Percentiles rank a stretch among this genome's conserved stretches.
Conservation (phyloP, 495 filamentous ascomycete species). For the Penicillium chermesinum region DNA sequence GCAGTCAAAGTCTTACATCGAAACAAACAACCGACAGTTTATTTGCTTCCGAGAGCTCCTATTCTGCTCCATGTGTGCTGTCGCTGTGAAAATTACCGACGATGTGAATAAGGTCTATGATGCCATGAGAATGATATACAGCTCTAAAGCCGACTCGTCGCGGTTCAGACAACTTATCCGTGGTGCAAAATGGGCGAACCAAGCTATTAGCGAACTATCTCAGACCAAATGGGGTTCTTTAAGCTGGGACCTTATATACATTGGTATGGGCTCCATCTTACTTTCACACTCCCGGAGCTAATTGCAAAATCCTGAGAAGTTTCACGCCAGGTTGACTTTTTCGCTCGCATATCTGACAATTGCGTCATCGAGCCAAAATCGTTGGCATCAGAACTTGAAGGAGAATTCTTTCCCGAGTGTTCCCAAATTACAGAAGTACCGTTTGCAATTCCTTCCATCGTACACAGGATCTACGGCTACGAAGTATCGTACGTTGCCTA, state of each 20-base stretch:
- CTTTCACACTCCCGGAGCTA: no score
- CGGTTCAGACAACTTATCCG: slow-evolving; percentile 1
- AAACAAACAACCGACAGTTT: slow-evolving; percentile 2
- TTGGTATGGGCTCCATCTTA: not conserved
- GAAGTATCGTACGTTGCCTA: no score
- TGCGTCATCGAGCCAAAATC: no score
- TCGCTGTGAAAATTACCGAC: not conserved
- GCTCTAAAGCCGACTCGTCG: not conserved
- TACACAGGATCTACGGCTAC: not conserved
- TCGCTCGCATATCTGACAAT: no score
- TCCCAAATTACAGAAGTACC: not conserved
- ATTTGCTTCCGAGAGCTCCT: slow-evolving; percentile 2
- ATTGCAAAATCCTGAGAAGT: no score
- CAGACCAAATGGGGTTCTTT: not conserved
- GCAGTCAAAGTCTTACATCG: no score
- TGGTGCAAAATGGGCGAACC: slow-evolving; percentile 6
- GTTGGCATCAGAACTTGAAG: no score
- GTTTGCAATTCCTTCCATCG: not conserved
- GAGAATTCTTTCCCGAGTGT: no score
- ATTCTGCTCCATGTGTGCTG: slow-evolving; percentile 1
- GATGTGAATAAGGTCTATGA: not conserved
- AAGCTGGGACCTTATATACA: slow-evolving; percentile 4
- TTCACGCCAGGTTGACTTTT: no score
- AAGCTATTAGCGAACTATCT: slow-evolving; percentile 1
- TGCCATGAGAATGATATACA: not conserved